phyloP scores from a whole-genome alignment of 352 stramenopile genomes.

The Phytophthora quininea region DNA sequence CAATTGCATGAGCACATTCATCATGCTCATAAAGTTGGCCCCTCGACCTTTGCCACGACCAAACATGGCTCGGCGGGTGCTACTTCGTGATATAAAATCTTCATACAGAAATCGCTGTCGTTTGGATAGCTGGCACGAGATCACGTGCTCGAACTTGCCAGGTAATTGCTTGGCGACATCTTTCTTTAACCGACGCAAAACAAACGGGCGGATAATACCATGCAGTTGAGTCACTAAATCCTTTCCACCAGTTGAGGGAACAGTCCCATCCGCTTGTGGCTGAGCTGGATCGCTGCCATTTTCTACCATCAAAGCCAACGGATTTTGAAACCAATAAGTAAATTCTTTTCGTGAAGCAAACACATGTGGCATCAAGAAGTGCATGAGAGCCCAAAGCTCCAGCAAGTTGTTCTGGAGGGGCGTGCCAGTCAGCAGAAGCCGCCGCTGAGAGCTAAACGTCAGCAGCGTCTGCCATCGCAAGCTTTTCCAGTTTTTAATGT shows the following conservation, averaged over 20 bases:
- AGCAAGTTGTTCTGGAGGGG: constrained; percentile 98
- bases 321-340: constrained; percentile 98
- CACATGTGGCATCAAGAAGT: constrained; percentile 99
- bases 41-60: constrained; percentile 84
- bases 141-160: constrained; percentile 97
- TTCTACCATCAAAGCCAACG: constrained; percentile 89
- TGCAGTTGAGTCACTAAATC: constrained; percentile 94
- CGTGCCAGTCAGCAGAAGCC: constrained; percentile 94
- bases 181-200: constrained; percentile 97
- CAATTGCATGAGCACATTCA: constrained; percentile 99
- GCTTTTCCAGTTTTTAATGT: constrained; percentile 99
- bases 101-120: constrained; percentile 98
- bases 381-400: constrained; percentile 98
- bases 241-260: constrained; percentile 28
- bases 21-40: constrained; percentile 97
- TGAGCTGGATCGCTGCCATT: constrained; percentile 78
- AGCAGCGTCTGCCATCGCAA: constrained; percentile 98
- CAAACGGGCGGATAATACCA: constrained; percentile 98
- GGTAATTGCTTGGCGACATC: constrained; percentile 98
- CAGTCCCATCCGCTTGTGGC: constrained; percentile 33
- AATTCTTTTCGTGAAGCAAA: constrained; percentile 94
- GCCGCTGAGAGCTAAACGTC: constrained; percentile 96
- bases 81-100: constrained; percentile 97
- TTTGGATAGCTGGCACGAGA: constrained; percentile 94
- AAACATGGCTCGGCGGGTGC: constrained; percentile 92